Base-by-base conservation (phyloP, 164 flowering plant genomes). In the Dillenia turbinata region DNA sequence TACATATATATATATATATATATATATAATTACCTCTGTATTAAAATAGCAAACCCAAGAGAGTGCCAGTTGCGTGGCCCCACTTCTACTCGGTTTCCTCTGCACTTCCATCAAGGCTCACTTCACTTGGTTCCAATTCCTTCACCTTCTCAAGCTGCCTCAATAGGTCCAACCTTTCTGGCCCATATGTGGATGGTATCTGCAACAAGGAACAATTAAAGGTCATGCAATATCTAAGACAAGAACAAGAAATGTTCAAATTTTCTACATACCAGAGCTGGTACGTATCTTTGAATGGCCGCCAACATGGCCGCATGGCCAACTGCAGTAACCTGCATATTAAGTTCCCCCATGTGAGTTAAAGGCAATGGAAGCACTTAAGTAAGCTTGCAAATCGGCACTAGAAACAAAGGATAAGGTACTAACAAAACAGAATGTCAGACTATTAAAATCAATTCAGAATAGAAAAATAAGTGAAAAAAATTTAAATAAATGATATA, bases 281-380 rank as follows among this genome's bases (percentile, higher is more conserved):
- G 93, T 8, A 85, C 82, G 62, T 89, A 89, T 87, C 93, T 84
- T 71, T 89, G 91, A 64, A 89, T 89, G 59, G 91, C 93, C n/a
- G 96, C 96, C 72, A 89, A 69, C 74, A 89, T 89, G 50, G 98
- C 99, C 12, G 97, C 96, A 78, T 94, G 99, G 49, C 99, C 96
- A 66, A 94, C 96, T 9, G 97, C 97, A 52, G 97, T 89, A 63
- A 94, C 99, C 99, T 94, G 83, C 49, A 58, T 33, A 66, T 58
- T 49, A 48, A 49, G 22, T 19, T 56, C 16, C 51, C 10, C 15
- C 10, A 54, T 10, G 9, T 22, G 47, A 44, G 9, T 3, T 15
- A 17, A 22, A 33, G 16, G 50, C 14, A 9, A 15, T 14, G 1
- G 14, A 51, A 10, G n/a, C 47, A 15, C n/a, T 9, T 44, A 62